phyloP scores from a whole-genome alignment of 768 basidiomycete species.

The Suillus weaverae region DNA sequence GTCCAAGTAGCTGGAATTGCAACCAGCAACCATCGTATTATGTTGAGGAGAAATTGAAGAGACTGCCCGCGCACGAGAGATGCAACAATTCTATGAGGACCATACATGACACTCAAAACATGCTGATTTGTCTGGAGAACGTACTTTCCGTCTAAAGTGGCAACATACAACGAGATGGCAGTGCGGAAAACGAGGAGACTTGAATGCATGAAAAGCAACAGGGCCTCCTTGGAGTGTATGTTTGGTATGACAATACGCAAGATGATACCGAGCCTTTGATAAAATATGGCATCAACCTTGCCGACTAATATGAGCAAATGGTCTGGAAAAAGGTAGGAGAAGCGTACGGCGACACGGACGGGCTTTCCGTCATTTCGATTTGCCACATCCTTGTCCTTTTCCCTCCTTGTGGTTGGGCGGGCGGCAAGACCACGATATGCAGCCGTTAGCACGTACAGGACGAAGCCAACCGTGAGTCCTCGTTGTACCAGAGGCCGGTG shows the following conservation, averaged over 20 bases:
- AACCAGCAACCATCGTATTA: conserved; percentile 86
- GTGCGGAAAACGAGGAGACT: conserved; percentile 87
- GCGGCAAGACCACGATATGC: conserved; percentile 61
- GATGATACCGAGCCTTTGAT: conserved; percentile 72
- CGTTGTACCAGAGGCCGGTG: conserved; percentile 77
- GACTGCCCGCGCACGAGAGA: conserved; percentile 89
- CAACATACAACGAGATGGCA: conserved; percentile 91
- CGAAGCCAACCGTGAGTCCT: conserved; percentile 64
- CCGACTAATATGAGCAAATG: background rate
- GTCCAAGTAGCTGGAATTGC: conserved; percentile 94
- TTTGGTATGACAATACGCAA: conserved; percentile 88
- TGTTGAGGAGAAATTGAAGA: conserved; percentile 76
- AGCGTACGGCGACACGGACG: conserved; percentile 67
- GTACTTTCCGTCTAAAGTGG: conserved; percentile 88
- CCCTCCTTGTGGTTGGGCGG: conserved; percentile 32
- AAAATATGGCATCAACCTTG: conserved; percentile 92
- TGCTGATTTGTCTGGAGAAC: conserved; percentile 24
- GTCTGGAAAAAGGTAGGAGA: background rate
- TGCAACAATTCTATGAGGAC: conserved; percentile 75
- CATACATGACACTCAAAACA: conserved; percentile 6
- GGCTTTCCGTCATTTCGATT: conserved; percentile 41
- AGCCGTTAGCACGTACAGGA: conserved; percentile 65
- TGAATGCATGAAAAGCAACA: conserved; percentile 86
- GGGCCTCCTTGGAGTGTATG: conserved; percentile 81
- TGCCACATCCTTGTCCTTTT: conserved; percentile 20